A percentile compares a stretch with the other conserved stretches of the same genome.
These are phyloP conservation scores for Ustilago shanxiensis DNA, from an alignment of 1,284 basidiomycete genomes.

Conservation along the genomic window DNA sequence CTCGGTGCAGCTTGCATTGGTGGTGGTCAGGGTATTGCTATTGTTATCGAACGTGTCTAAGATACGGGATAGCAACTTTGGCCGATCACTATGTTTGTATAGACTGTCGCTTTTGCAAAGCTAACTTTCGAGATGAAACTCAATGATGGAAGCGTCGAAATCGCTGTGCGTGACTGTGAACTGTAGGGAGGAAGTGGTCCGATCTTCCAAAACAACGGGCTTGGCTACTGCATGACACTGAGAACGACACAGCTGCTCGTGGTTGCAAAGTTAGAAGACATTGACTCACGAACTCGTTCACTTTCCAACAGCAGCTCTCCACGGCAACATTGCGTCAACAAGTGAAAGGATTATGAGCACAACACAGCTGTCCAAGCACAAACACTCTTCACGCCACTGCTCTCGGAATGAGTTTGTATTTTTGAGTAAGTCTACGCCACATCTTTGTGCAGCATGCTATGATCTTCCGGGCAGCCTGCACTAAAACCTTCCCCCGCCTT, in stretches of 20 bases:
- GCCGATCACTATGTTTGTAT: background rate
- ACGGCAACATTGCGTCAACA: too few relatives aligned
- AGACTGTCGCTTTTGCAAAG: background rate
- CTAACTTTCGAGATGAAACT: background rate
- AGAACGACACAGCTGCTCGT: too few relatives aligned
- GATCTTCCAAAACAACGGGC: too few relatives aligned
- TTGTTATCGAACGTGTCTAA: slow-evolving; percentile 70
- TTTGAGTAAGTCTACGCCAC: background rate
- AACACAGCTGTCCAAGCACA: too few relatives aligned
- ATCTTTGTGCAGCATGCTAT: background rate
- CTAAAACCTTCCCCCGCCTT: background rate
- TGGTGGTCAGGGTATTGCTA: slow-evolving; percentile 72
- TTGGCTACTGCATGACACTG: too few relatives aligned
- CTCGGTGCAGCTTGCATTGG: slow-evolving; percentile 75
- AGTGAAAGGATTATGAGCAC: too few relatives aligned
- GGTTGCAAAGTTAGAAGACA: too few relatives aligned
- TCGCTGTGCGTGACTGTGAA: background rate
- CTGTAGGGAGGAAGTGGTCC: too few relatives aligned
- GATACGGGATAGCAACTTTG: too few relatives aligned
- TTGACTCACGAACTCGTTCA: too few relatives aligned
- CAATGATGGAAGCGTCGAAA: background rate
- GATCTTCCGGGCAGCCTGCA: slow-evolving; percentile 5
- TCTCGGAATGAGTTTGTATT: background rate
- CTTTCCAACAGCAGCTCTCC: too few relatives aligned
- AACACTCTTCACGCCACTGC: too few relatives aligned